Base-by-base conservation (phyloP, 106 monocot species). In the Xerophyta viscosa region DNA sequence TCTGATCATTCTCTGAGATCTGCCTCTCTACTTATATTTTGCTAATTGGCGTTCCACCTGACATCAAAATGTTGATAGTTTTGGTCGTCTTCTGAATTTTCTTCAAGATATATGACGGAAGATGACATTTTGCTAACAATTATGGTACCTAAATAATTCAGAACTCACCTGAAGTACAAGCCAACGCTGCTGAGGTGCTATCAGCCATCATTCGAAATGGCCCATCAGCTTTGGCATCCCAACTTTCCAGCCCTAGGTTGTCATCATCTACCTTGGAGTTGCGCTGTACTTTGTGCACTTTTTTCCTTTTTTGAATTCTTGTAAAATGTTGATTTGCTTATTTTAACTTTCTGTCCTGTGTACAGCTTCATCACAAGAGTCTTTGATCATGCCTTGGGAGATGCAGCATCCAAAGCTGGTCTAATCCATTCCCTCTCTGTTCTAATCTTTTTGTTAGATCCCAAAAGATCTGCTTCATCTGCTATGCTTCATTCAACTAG, bases 161-260 rank as follows among this genome's bases (percentile, higher is more conserved):
- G 89, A 54, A 62, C 54, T 64, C 83, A 39, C 73, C 83, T 44
- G 77, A 89, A 74, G 84, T 84, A 36, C 83, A 84, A 73, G 83
- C 89, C 28, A 89, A 89, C 65, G 80, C 67, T 29, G 72, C 89
- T 13, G 89, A 89, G 67, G 72, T 84, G 8, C 70, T 89, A 5
- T 76, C 73, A 39, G 80, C 75, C 29, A 80, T 89, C 17, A 77
- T 71, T 57, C 76, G 74, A 51, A 75, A 74, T 70, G 76, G 79
- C 31, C 84, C 89, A 51, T 72, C 89, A 19, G 58, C 65, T 41
- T 56, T 82, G 41, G 76, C 81, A 27, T 14, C 72, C 28, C 72
- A 82, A 54, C 61, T 82, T 68, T 52, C 72, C 49, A 82, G 81
- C 33, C 68, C 62, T 54, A 77, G 68, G 81, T 82, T 19, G 15